Evolutionary conservation across 305 asterid species (phyloP), one percentile per base, ranked within the genome.

Genomic region (Fraxinus xanthoxyloides): DNA sequence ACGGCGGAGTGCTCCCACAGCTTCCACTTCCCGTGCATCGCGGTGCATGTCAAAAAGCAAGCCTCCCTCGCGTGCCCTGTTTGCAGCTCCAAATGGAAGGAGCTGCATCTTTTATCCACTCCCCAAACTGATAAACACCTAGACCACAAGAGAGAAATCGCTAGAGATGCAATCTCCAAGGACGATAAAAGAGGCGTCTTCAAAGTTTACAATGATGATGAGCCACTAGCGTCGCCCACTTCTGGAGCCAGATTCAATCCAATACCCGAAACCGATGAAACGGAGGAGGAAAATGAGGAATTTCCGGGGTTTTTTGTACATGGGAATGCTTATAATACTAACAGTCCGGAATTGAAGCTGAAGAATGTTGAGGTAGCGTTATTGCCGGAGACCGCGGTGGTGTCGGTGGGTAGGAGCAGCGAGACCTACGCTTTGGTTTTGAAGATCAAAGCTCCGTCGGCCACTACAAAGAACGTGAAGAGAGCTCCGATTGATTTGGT

Each of bases 1-100:
- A 96, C 98, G 89, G 98, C 99, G 85, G 98, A 94, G 87, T 96
- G 99, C 87, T 90, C 92, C 82, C 95, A 96, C 86, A 88, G 89
- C 82, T 96, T 96, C 86, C 99, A 96, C 59, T 96, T 93, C 48
- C 98, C 95, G 31, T 96, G 99, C 88, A 89, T 96, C 59, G 91
- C 97, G 63, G 90, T 89, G 15, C 93, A 90, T 83, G 89, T 89
- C 65, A 91, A 90, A 87, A 90, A 91, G 81, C 92, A 91, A 81
- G 89, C 84, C 0, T 75, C 86, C 17, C 97, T 92, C 81, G 74
- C 85, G 74, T 96, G 99, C 80, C 98, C 99, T 1, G 87, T 87
- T 31, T 96, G 99, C 84, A 86, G 79, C 72, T 82, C 89, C 72
- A 80, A 90, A 17, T 96, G 98, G 98, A 91, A 92, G 82, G 94